These are phyloP conservation scores for Aegilops bicornis DNA, from an alignment of 176 grass and related monocot species.

Conservation along the genomic window DNA sequence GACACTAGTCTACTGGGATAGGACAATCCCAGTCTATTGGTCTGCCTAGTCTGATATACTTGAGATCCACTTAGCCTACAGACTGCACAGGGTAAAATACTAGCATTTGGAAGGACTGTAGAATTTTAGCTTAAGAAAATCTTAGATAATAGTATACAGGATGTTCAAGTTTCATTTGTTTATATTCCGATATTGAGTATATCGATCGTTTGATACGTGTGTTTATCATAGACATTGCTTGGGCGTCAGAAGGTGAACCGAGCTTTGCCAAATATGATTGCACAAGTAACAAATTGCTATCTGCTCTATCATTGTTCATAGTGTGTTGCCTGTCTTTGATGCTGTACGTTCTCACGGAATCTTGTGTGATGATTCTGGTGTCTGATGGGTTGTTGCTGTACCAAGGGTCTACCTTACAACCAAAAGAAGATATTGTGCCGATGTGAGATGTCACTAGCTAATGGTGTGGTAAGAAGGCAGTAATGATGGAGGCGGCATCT, in stretches of 20 bases:
- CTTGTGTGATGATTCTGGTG: background rate
- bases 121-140: background rate
- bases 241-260: background rate
- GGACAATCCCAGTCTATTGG: background rate
- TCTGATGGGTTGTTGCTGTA: background rate
- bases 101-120: background rate
- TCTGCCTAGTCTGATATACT: background rate
- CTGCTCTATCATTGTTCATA: background rate
- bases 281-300: too few species aligned
- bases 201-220: background rate
- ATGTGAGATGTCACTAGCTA: background rate
- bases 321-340: background rate
- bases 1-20: background rate
- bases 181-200: background rate
- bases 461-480: background rate
- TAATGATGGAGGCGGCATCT: background rate
- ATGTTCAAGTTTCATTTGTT: background rate
- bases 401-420: background rate
- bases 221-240: background rate
- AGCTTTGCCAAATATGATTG: background rate
- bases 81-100: background rate
- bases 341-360: background rate
- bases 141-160: background rate
- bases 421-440: conserved; percentile 17
- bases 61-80: background rate